These are phyloP conservation scores for Blepharisma japonicum DNA, from an alignment of 73 alveolate genomes.

Conservation along the genomic window DNA sequence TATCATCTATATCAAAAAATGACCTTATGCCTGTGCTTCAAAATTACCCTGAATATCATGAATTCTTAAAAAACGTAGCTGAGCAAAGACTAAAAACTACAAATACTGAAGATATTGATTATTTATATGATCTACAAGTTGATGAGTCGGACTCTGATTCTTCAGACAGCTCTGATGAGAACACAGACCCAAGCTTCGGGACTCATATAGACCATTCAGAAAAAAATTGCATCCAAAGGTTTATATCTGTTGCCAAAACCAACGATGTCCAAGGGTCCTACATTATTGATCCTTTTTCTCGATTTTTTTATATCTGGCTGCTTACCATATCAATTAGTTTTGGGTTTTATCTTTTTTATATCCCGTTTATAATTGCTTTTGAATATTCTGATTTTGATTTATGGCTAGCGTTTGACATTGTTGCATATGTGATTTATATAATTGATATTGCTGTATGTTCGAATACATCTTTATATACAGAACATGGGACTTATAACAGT, in stretches of 20 bases:
- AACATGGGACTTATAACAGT: constrained; percentile 15
- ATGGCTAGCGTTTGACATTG: constrained; percentile 24
- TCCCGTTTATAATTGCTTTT: constrained; percentile 55
- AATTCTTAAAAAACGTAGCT: constrained; percentile 50
- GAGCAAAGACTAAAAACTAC: constrained; percentile 57
- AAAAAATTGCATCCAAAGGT: not conserved
- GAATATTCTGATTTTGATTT: constrained; percentile 32
- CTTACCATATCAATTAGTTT: not conserved
- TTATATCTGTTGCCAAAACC: not conserved
- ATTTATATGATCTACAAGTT: not conserved
- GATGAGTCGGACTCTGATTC: not conserved
- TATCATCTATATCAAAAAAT: constrained; percentile 35
- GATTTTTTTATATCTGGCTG: constrained; percentile 38
- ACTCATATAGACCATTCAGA: not conserved
- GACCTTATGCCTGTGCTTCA: constrained; percentile 35
- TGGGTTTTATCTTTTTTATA: constrained; percentile 38
- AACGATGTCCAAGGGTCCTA: not conserved
- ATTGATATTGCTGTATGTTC: constrained; percentile 38
- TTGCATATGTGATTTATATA: constrained; percentile 14
- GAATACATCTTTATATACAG: constrained; percentile 29
- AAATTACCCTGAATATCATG: constrained; percentile 36
- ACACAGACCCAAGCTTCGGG: not conserved
- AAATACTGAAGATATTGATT: constrained; percentile 46
- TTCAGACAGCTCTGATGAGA: not conserved
- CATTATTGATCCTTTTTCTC: constrained; percentile 1